Percentiles rank a stretch among this genome's conserved stretches.
Conservation (phyloP, 441 rosid genomes). For the Eruca vesicaria region DNA sequence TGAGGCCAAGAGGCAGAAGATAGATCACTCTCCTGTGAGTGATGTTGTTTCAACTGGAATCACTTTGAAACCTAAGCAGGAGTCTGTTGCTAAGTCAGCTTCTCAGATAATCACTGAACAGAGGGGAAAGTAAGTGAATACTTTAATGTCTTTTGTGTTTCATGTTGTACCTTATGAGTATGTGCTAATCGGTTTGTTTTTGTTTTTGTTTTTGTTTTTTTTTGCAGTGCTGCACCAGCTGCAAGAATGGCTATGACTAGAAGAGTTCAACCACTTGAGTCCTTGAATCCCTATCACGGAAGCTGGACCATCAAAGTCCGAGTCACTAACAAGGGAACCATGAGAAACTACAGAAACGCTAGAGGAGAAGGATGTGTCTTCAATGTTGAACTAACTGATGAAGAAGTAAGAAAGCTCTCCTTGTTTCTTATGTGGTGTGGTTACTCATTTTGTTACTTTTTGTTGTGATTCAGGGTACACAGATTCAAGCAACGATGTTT, state of each 20-base stretch:
- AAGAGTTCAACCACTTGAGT: constrained; percentile 90
- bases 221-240: constrained; percentile 72
- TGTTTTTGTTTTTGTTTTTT: neutral
- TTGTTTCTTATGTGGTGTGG: neutral
- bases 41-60: constrained; percentile 39
- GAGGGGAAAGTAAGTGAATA: constrained; percentile 55
- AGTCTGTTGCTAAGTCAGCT: constrained; percentile 65
- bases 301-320: constrained; percentile 92
- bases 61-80: constrained; percentile 69
- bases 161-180: neutral
- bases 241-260: constrained; percentile 89
- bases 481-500: constrained; percentile 97
- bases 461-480: constrained; percentile 62
- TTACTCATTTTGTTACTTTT: neutral
- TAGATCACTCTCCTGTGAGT: constrained; percentile 30
- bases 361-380: constrained; percentile 97
- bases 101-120: constrained; percentile 87
- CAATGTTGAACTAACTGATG: constrained; percentile 92
- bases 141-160: neutral
- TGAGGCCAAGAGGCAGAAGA: constrained; percentile 42
- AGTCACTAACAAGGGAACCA: constrained; percentile 79
- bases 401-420: constrained; percentile 59
- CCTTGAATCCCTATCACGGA: constrained; percentile 95
- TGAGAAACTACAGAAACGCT: constrained; percentile 85
- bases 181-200: neutral